Evolutionary conservation across 2,329 filamentous ascomycete genomes (phyloP), one percentile per base, ranked within the genome.

Genomic region (Phyllosticta ampelicida): DNA sequence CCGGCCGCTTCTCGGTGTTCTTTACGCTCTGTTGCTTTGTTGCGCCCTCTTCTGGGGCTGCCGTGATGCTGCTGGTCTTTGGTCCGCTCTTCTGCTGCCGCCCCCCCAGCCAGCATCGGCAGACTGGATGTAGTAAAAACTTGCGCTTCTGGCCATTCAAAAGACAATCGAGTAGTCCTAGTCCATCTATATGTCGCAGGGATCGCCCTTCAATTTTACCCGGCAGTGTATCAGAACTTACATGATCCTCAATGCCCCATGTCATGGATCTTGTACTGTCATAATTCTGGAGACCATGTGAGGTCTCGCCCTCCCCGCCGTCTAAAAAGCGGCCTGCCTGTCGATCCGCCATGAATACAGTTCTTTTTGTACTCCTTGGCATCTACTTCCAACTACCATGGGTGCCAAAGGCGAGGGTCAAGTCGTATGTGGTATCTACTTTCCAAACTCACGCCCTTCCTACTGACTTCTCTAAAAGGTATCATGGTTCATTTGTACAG

Each of bases 401-500:
- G 51, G 50, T 50, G 55, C 55, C 48, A 49, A 58, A 44, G 64
- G 60, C 20, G 56, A 62, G 20, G 65, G 63, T 36, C 65, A 67
- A 54, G 65, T 67, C 53, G 65, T 66, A 62, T 58, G 65, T 62
- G 62, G 62, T 6, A 18, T 8, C 48, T 63, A 30, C 10, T 16
- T 44, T 9, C 18, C 13, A 10, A 19, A 21, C 13, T 36, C 4
- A 21, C 11, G 6, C 23, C n/a, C 21, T 20, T 26, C 44, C 19
- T 49, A 29, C 57, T 55, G 20, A 59, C 49, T 10, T 9, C 11
- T 9, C 9, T 4, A 9, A 13, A 29, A 67, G 48, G 63, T 65
- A 55, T 75, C 74, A 6, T 64, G 67, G 63, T 71, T 73, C 19
- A 70, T 74, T 48, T 69, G 63, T 44, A 75, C 63, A 1, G 61